Evolutionary conservation across 2,329 filamentous ascomycete genomes (phyloP), one percentile per base, ranked within the genome.

Genomic region (Ophiocordyceps australis): DNA sequence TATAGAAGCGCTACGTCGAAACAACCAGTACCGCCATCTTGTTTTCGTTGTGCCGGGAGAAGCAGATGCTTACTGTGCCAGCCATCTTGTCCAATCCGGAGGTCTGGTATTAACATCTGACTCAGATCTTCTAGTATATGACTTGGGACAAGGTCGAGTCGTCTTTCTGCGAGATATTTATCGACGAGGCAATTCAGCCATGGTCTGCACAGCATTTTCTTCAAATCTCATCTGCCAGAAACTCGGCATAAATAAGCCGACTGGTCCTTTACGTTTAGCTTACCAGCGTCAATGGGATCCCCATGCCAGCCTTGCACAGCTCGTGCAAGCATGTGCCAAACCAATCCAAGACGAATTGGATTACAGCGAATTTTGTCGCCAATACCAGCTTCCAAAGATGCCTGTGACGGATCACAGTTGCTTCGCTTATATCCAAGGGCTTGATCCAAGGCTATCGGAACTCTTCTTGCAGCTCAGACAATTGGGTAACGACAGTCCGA

Each of bases 41-140:
- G 57, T 54, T 7, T 50, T 57, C 14, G 58, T 89, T 9, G 74
- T 92, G 0, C 72, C 81, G 0, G 83, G 79, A 1, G 86, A 95
- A 49, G 86, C 86, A 2, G 86, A 95, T 42, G 50, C 60, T 14
- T 89, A 70, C 50, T 93, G 83, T 44, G 82, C 81, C 4, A 50
- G 60, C 10, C 59, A 71, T 27, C 60, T 79, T 6, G 57, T 57
- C n/a, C 33, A 52, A 3, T 42, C 57, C 17, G 56, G 61, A 3
- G 68, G 66, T 1, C 54, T 57, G 2, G 62, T 82, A 10, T 49
- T 94, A 6, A 91, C 82, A 1, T 74, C 71, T n/a, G 86, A 95
- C 40, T 91, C 83, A 0, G 86, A 95, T 41, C 59, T 94, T 7
- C 54, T 92, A 1, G 60, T 86, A 0, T 74, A 85, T 42, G 63